A percentile compares a stretch with the other conserved stretches of the same genome.
Conservation (phyloP, 352 stramenopile genomes). For the Phytopythium delawarense region DNA sequence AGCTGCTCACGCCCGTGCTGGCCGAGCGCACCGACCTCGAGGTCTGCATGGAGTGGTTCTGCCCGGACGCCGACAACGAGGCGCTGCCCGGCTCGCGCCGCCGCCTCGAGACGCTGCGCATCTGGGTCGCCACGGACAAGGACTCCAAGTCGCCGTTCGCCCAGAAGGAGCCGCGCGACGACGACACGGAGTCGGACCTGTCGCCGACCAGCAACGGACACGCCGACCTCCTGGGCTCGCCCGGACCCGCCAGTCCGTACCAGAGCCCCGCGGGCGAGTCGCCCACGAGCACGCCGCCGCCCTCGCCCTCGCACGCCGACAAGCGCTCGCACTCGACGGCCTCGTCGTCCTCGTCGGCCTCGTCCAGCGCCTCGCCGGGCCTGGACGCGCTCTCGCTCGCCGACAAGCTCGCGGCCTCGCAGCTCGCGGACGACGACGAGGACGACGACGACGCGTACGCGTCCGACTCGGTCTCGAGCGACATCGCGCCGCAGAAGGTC, state of each 20-base stretch:
- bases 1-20: slow-evolving; percentile 76
- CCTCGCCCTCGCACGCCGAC: slow-evolving; percentile 31
- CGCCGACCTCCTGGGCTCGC: slow-evolving; percentile 34
- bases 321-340: slow-evolving; percentile 35
- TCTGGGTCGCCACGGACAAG: slow-evolving; percentile 86
- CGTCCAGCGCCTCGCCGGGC: slow-evolving; percentile 38
- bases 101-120: slow-evolving; percentile 75
- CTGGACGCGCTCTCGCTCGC: slow-evolving; percentile 40
- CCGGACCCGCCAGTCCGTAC: slow-evolving; percentile 50
- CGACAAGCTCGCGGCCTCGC: slow-evolving; percentile 23
- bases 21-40: slow-evolving; percentile 79
- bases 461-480: slow-evolving; percentile 76
- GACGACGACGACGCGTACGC: slow-evolving; percentile 56
- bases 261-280: slow-evolving; percentile 14
- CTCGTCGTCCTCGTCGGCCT: slow-evolving; percentile 35
- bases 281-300: slow-evolving; percentile 32
- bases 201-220: slow-evolving; percentile 35
- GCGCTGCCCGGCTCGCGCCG: slow-evolving; percentile 47
- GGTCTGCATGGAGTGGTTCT: slow-evolving; percentile 89
- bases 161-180: slow-evolving; percentile 40
- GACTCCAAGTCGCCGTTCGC: slow-evolving; percentile 81
- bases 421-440: slow-evolving; percentile 29
- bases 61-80: slow-evolving; percentile 67
- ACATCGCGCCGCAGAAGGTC: slow-evolving; percentile 71
- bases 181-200: slow-evolving; percentile 62